A percentile compares a stretch with the other conserved stretches of the same genome.
phyloP scores from a whole-genome alignment of 2,329 filamentous ascomycete species.

The Alternaria sp. region DNA sequence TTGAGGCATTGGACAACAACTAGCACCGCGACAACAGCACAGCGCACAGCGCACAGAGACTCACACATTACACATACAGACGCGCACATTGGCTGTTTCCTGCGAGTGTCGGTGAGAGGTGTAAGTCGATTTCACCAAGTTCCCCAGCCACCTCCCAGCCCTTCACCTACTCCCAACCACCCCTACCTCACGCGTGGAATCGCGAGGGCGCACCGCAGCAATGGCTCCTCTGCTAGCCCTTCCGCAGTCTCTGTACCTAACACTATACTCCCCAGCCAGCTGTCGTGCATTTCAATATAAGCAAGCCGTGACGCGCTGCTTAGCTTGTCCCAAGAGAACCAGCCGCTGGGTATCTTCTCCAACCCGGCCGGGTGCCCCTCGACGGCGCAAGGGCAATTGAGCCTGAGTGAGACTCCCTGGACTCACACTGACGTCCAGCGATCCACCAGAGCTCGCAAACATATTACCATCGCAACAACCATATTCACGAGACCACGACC shows the following conservation, averaged over 20 bases:
- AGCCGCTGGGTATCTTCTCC: conserved; percentile 29
- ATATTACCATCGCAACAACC: conserved; percentile 38
- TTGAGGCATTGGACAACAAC: conserved; percentile 23
- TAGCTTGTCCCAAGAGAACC: conserved; percentile 18
- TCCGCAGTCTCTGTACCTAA: conserved; percentile 36
- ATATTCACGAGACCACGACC: conserved; percentile 50
- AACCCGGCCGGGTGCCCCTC: conserved; percentile 32
- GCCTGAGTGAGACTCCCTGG: conserved; percentile 19
- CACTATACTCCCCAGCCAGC: conserved; percentile 33
- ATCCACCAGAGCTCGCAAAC: conserved; percentile 36
- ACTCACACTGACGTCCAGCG: conserved; percentile 43
- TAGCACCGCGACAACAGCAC: conserved; percentile 19
- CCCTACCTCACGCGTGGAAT: conserved; percentile 15
- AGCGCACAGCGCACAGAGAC: conserved; percentile 20
- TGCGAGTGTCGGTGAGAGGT: conserved; percentile 30
- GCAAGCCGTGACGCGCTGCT: conserved; percentile 25
- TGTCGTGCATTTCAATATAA: conserved; percentile 30
- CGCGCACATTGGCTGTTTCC: conserved; percentile 14
- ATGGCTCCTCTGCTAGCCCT: conserved; percentile 37
- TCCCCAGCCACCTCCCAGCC: conserved; percentile 36
- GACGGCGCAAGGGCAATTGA: conserved; percentile 32
- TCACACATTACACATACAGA: conserved; percentile 28
- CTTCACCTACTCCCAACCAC: conserved; percentile 21
- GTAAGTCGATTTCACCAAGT: conserved; percentile 20
- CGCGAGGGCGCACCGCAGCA: conserved; percentile 27